phyloP scores from a whole-genome alignment of 176 grass and related monocot species.

The Oryza glumipatula region DNA sequence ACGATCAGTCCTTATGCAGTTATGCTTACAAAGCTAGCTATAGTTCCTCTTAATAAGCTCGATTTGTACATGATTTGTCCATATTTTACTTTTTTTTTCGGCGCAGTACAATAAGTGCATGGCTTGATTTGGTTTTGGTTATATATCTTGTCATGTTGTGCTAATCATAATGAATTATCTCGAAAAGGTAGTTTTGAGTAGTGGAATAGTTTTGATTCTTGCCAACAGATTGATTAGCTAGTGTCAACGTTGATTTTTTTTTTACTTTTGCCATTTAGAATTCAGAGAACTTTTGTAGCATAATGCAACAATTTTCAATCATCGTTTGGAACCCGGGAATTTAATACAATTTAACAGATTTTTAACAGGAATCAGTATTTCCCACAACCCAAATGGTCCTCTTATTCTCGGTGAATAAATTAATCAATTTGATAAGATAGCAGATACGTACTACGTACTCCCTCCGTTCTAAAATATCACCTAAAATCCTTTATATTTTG shows the following conservation, averaged over 20 bases:
- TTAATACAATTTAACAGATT: not conserved
- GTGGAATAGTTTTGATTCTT: constrained; percentile 13
- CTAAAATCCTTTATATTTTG: no score
- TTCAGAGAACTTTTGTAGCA: not conserved
- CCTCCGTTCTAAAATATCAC: no score
- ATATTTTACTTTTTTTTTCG: constrained; percentile 19
- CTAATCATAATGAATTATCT: not conserved
- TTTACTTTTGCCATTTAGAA: not conserved
- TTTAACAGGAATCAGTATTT: not conserved
- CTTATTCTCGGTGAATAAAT: no score
- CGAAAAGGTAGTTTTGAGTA: not conserved
- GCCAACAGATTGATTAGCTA: not conserved
- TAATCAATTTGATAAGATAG: no score
- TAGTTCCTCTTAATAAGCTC: not conserved
- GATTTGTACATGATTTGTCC: not conserved
- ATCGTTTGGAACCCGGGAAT: not conserved
- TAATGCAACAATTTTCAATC: not conserved
- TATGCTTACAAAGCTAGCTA: not conserved
- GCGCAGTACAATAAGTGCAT: not conserved
- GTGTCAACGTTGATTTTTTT: not conserved
- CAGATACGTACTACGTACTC: no score
- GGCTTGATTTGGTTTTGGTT: not conserved
- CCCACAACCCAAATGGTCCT: no score
- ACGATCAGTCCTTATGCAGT: not conserved
- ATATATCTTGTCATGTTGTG: constrained; percentile 18